These are phyloP conservation scores for Stemphylium lycopersici DNA, from an alignment of 2,329 filamentous ascomycete genomes.

Conservation along the genomic window DNA sequence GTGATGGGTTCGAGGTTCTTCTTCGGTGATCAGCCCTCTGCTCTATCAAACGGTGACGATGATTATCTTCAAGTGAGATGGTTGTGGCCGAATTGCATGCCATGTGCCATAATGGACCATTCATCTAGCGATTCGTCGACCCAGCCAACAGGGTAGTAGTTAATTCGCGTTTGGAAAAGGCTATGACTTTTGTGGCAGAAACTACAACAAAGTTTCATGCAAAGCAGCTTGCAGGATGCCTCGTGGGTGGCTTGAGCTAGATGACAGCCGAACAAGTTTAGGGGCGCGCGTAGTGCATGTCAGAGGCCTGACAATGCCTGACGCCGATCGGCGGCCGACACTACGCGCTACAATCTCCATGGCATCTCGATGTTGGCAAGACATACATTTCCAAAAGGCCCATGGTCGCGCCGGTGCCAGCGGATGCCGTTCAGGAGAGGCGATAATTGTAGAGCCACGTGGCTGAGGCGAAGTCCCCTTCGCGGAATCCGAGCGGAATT, in stretches of 20 bases:
- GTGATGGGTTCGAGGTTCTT: not conserved
- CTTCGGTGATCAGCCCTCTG: not conserved
- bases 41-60: not conserved
- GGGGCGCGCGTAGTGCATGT: constrained; percentile 1
- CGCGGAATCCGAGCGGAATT: not conserved
- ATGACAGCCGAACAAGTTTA: not conserved
- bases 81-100: not conserved
- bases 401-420: no score
- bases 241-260: constrained; percentile 11
- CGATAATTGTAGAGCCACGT: not conserved
- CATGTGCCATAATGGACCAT: constrained; percentile 4
- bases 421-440: no score
- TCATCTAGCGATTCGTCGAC: constrained; percentile 2
- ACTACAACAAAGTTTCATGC: not conserved
- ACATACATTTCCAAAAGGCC: no score
- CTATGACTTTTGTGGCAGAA: constrained; percentile 1
- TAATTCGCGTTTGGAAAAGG: not conserved
- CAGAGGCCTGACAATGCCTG: constrained; percentile 3
- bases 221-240: constrained; percentile 6
- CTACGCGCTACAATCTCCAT: not conserved
- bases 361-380: not conserved
- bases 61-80: not conserved
- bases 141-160: not conserved
- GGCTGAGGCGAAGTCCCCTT: not conserved
- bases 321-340: constrained; percentile 5